A percentile compares a stretch with the other conserved stretches of the same genome.
These are phyloP conservation scores for Chlamydomonas incerta DNA, from an alignment of 139 green algal genomes.

Conservation along the genomic window DNA sequence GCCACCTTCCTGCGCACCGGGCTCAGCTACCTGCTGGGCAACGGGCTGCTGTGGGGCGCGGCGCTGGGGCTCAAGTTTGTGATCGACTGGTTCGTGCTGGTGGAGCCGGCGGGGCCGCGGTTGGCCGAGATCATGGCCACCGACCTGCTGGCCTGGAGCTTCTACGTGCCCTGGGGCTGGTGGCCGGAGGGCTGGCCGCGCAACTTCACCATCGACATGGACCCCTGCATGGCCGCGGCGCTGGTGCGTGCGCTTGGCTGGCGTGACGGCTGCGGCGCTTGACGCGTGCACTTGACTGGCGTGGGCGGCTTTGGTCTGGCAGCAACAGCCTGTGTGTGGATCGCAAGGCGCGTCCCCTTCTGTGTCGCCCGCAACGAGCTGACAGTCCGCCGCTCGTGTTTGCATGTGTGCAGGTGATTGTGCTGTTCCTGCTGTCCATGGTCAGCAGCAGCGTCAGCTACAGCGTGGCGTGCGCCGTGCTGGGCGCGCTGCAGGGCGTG, in stretches of 20 bases:
- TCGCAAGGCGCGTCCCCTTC: too few relatives aligned
- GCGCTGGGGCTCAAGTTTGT: conserved; percentile 67
- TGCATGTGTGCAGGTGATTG: not conserved
- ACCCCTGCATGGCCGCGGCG: conserved; percentile 7
- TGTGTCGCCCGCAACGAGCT: too few relatives aligned
- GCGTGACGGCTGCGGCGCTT: too few relatives aligned
- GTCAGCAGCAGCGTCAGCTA: conserved; percentile 6
- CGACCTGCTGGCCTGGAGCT: not conserved
- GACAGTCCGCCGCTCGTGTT: too few relatives aligned
- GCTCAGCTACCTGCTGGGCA: conserved; percentile 38
- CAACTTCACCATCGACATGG: not conserved
- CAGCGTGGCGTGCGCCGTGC: not conserved
- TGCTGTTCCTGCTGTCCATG: conserved; percentile 36
- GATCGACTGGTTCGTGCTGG: conserved; percentile 72
- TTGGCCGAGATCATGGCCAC: not conserved
- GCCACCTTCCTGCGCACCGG: conserved; percentile 3
- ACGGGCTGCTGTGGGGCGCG: conserved; percentile 70
- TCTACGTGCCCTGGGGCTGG: conserved; percentile 1
- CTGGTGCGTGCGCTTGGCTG: not conserved
- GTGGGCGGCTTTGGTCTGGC: too few relatives aligned
- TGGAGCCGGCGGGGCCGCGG: conserved; percentile 1
- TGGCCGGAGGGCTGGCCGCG: conserved; percentile 11
- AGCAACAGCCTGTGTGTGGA: too few relatives aligned
- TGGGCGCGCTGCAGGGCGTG: conserved; percentile 26
- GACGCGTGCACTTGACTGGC: too few relatives aligned